Percentiles rank a stretch among this genome's conserved stretches.
These are phyloP conservation scores for Porodaedalea pini DNA, from an alignment of 1,284 basidiomycete genomes.

Conservation along the genomic window DNA sequence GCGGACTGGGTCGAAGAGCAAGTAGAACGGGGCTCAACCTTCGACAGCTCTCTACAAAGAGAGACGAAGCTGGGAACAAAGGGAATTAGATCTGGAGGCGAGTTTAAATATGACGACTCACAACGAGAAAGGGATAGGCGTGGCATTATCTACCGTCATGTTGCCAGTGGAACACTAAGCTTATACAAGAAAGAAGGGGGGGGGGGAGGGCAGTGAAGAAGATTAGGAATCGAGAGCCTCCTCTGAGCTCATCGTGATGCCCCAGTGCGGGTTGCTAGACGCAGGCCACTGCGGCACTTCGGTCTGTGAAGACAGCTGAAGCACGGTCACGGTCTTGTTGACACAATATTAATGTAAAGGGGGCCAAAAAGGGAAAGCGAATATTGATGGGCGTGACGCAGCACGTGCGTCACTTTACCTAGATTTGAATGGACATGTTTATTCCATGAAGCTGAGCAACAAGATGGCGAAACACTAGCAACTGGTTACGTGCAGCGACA, in stretches of 20 bases:
- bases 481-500: too few species aligned
- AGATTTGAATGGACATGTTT: neutral
- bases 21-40: conserved; percentile 28
- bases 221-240: too few species aligned
- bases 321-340: too few species aligned
- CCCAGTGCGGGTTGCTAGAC: too few species aligned
- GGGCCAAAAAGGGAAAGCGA: too few species aligned
- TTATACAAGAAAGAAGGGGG: neutral
- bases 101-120: conserved; percentile 28
- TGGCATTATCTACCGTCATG: neutral
- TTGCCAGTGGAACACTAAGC: neutral
- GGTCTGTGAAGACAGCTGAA: too few species aligned
- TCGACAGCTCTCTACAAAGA: conserved; percentile 43
- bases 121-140: conserved; percentile 42
- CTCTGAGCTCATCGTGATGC: too few species aligned
- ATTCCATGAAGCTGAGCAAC: neutral
- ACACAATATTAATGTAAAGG: too few species aligned
- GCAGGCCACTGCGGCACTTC: too few species aligned
- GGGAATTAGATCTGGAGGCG: conserved; percentile 19
- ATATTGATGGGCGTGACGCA: neutral
- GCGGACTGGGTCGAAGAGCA: conserved; percentile 19
- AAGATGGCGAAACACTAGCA: neutral
- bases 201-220: neutral
- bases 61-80: conserved; percentile 39
- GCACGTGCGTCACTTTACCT: neutral